Conservation (phyloP, 495 filamentous ascomycete species). For the Penicillium manginii region DNA sequence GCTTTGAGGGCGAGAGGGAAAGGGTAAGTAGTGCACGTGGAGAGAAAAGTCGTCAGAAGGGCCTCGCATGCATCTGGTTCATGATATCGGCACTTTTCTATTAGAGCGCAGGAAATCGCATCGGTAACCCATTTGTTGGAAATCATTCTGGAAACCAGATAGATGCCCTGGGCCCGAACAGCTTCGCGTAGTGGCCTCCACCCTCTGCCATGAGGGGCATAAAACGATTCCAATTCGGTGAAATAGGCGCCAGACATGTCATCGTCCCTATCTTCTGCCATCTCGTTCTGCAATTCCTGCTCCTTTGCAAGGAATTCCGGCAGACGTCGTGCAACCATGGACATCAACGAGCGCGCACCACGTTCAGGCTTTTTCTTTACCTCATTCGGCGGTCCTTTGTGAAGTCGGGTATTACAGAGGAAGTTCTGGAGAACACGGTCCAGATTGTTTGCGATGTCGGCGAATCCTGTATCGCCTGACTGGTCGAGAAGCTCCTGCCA, state of each 20-base stretch:
- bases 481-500: slow-evolving; percentile 46
- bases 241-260: slow-evolving; percentile 61
- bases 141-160: slow-evolving; percentile 60
- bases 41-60: slow-evolving; percentile 39
- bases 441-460: slow-evolving; percentile 42
- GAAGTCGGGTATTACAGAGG: slow-evolving; percentile 37
- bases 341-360: slow-evolving; percentile 62
- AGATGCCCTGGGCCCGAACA: slow-evolving; percentile 69
- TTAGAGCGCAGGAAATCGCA: slow-evolving; percentile 34
- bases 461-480: slow-evolving; percentile 39
- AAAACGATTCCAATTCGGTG: slow-evolving; percentile 65
- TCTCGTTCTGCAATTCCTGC: slow-evolving; percentile 57
- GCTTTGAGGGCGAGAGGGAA: slow-evolving; percentile 40
- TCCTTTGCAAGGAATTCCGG: slow-evolving; percentile 66
- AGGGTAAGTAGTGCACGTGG: slow-evolving; percentile 29
- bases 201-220: slow-evolving; percentile 53
- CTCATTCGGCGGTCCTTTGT: background rate
- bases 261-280: slow-evolving; percentile 48
- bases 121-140: slow-evolving; percentile 45
- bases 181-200: slow-evolving; percentile 69
- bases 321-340: slow-evolving; percentile 64
- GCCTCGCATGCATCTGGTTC: slow-evolving; percentile 45
- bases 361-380: slow-evolving; percentile 4
- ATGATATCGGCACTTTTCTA: slow-evolving; percentile 38
- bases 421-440: slow-evolving; percentile 45